A percentile compares a stretch with the other conserved stretches of the same genome.
Conservation (phyloP, 768 basidiomycete species). For the Naganishia onofrii region DNA sequence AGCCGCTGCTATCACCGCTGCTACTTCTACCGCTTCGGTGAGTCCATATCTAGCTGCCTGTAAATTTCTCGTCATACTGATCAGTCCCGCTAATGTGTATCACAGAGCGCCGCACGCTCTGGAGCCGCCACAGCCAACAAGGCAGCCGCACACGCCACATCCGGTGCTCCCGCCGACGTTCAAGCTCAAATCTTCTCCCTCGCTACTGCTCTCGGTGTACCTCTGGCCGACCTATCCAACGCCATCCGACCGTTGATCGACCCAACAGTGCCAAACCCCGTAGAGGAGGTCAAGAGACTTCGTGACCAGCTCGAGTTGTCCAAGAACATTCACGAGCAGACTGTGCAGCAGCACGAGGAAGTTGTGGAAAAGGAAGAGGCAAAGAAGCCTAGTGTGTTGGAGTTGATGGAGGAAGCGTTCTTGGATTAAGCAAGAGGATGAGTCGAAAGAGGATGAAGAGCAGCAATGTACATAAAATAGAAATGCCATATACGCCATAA, state of each 20-base stretch:
- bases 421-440: constrained; percentile 39
- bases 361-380: constrained; percentile 66
- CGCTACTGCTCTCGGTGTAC: constrained; percentile 45
- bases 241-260: constrained; percentile 51
- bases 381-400: constrained; percentile 52
- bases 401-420: constrained; percentile 46
- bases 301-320: constrained; percentile 40
- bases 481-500: neutral
- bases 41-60: neutral
- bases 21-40: constrained; percentile 23
- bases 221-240: constrained; percentile 46
- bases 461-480: constrained; percentile 2
- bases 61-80: neutral
- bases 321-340: constrained; percentile 29
- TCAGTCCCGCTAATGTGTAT: neutral
- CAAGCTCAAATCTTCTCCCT: constrained; percentile 47
- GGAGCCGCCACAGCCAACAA: neutral
- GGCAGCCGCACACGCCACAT: constrained; percentile 2
- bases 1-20: constrained; percentile 26
- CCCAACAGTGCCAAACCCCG: constrained; percentile 48
- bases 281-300: constrained; percentile 41
- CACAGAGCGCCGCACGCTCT: constrained; percentile 22
- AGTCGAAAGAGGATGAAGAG: neutral
- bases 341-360: constrained; percentile 44
- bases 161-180: constrained; percentile 35